Base-by-base conservation (phyloP, 2,329 filamentous ascomycete species). In the Fusarium hostae region DNA sequence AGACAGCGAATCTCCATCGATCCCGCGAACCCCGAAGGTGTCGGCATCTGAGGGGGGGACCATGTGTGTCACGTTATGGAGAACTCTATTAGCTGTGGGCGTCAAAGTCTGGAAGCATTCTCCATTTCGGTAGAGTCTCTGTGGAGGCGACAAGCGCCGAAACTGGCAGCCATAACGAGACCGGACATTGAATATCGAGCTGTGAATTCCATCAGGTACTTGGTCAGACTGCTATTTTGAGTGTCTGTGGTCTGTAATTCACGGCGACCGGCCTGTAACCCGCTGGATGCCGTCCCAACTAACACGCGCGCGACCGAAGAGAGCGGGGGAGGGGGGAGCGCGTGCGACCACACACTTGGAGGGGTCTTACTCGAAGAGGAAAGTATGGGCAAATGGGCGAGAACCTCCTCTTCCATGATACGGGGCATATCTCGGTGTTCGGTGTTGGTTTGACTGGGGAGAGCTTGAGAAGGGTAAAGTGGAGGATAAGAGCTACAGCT, bases 351-450 rank as follows among this genome's bases (percentile, higher is more conserved):
- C 50, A 57, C 59, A 66, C 52, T 56, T 50, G 47, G 44, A 61
- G 47, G 44, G 47, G 50, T 59, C 73, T 76, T 76, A 62, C 74
- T 71, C 41, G 58, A 73, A 62, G 58, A 55, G 74, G 74, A 72
- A 76, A 74, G 68, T 61, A 73, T 73, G 67, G 47, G 39, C 62
- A 68, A 51, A 5, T 63, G 60, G 56, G 45, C 40, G 43, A 60
- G 55, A 48, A 22, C 32, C n/a, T 51, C 39, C 37, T 69, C 54
- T 48, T 59, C 34, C 55, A 61, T 69, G 59, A 48, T 50, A 54
- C 59, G 61, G 76, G 76, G 68, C 69, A 75, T 78, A 77, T 77
- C 72, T 78, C 76, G 76, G 76, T 59, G 66, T 78, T 78, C 76
- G 76, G 76, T 24, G 69, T 75, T 70, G 59, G 30, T 37, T 66